These are phyloP conservation scores for Calocybe cyanea DNA, from an alignment of 768 basidiomycete species.

Conservation along the genomic window DNA sequence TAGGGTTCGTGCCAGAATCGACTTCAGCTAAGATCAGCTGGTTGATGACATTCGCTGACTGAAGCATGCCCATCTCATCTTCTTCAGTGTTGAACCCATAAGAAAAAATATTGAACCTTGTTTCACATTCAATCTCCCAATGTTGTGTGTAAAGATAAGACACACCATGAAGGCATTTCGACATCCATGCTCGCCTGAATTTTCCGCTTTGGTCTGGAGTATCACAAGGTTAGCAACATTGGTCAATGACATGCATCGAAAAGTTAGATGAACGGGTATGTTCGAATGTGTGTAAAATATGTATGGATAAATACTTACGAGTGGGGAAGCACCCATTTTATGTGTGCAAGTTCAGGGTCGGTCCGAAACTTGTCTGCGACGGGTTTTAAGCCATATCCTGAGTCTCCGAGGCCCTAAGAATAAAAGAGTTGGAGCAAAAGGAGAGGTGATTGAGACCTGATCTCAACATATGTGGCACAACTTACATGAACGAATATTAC, in stretches of 20 bases:
- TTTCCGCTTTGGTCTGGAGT: conserved; percentile 45
- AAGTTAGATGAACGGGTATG: not conserved
- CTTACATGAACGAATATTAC: conserved; percentile 89
- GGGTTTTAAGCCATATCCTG: conserved; percentile 72
- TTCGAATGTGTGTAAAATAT: not conserved
- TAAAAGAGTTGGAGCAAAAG: conserved; percentile 6
- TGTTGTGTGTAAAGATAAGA: not conserved
- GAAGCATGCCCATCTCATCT: conserved; percentile 75
- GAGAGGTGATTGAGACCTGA: conserved; percentile 6
- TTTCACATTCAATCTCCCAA: conserved; percentile 2
- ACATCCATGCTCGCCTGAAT: conserved; percentile 76
- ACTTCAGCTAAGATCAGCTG: conserved; percentile 73
- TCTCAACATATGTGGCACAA: not conserved
- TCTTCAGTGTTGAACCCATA: conserved; percentile 61
- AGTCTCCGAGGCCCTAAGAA: conserved; percentile 69
- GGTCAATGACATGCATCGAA: conserved; percentile 1
- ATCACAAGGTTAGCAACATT: conserved; percentile 5
- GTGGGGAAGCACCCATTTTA: conserved; percentile 90
- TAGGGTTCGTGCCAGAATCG: conserved; percentile 60
- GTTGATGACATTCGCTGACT: conserved; percentile 58
- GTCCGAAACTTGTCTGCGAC: conserved; percentile 64
- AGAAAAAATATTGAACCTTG: conserved; percentile 74
- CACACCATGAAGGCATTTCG: conserved; percentile 74
- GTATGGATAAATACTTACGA: conserved; percentile 44
- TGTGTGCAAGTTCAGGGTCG: conserved; percentile 55